Evolutionary conservation across 2,329 filamentous ascomycete species (phyloP).

Genomic region (Xylariaceae sp.): DNA sequence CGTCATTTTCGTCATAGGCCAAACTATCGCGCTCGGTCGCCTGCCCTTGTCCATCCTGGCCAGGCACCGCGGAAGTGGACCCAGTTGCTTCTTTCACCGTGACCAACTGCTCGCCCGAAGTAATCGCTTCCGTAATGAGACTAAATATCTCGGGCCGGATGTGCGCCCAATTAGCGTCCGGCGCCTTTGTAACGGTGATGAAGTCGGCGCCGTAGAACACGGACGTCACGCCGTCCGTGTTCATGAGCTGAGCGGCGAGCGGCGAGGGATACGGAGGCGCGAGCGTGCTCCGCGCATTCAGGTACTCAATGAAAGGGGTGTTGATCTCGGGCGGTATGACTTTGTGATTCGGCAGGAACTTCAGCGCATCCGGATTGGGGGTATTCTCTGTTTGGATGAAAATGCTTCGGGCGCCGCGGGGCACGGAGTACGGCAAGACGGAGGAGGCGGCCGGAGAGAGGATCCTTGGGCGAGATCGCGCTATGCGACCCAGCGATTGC

Average conservation of each 20-base stretch:
- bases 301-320: slow-evolving; percentile 84
- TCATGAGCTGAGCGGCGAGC: slow-evolving; percentile 83
- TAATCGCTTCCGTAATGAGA: slow-evolving; percentile 88
- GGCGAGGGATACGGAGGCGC: slow-evolving; percentile 86
- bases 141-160: slow-evolving; percentile 94
- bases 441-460: not conserved
- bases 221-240: slow-evolving; percentile 88
- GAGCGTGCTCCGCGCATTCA: slow-evolving; percentile 82
- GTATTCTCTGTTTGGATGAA: slow-evolving; percentile 98
- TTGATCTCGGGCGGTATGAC: slow-evolving; percentile 72
- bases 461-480: slow-evolving; percentile 19
- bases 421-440: slow-evolving; percentile 21
- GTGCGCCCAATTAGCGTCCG: slow-evolving; percentile 87
- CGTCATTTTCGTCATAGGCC: slow-evolving; percentile 83
- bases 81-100: slow-evolving; percentile 59
- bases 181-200: slow-evolving; percentile 91
- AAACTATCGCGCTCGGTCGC: slow-evolving; percentile 63
- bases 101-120: slow-evolving; percentile 76
- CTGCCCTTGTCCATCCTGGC: slow-evolving; percentile 36
- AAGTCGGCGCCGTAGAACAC: slow-evolving; percentile 95
- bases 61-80: slow-evolving; percentile 40
- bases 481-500: slow-evolving; percentile 25
- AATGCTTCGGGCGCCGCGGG: slow-evolving; percentile 62
- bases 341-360: slow-evolving; percentile 88
- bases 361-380: slow-evolving; percentile 91